Evolutionary conservation across 257 asterid species (phyloP), one percentile per base, ranked within the genome.

Genomic region (Thymus quinquecostatus): DNA sequence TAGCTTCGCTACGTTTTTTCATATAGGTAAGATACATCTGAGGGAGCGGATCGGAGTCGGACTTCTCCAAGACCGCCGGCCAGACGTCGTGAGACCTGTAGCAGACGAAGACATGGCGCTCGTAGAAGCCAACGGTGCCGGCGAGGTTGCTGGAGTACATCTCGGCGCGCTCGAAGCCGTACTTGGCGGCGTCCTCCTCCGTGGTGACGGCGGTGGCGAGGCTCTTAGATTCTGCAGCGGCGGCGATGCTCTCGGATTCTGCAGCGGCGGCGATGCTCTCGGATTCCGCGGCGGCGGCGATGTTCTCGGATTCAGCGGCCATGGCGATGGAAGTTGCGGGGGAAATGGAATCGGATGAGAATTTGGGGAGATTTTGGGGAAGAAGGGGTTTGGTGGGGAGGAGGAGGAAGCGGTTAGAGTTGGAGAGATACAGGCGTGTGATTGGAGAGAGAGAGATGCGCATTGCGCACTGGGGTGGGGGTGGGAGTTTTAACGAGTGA

Each of bases 51-150:
- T 95, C 98, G 68, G 92, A 44, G 1, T 92, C 98, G 1, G 98
- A 87, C 58, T 69, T 73, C 80, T 92, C 99, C 30, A 95, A 82
- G 57, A 88, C 87, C 13, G 96, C 30, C 44, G 99, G 98, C 99
- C 99, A 92, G 38, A 83, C 62, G 30, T 88, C 85, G 69, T 87
- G 91, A 71, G 98, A 83, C 84, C 88, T 86, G 88, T 92, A 90
- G 81, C 92, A 83, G 77, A 95, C 97, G 84, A 95, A 95, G 60
- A 90, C 57, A 84, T 95, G 98, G 70, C 98, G 97, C 1, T 82
- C 90, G 88, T 84, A 88, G 29, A 86, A 83, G 70, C 71, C 80
- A 67, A 87, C 92, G 38, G 94, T 86, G 36, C 91, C 96, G 62
- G 89, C 80, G 70, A 95, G 88, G 64, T 77, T 82, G 78, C 47